Conservation (phyloP, 2,329 filamentous ascomycete genomes). For the Aspergillus tubingensis region DNA sequence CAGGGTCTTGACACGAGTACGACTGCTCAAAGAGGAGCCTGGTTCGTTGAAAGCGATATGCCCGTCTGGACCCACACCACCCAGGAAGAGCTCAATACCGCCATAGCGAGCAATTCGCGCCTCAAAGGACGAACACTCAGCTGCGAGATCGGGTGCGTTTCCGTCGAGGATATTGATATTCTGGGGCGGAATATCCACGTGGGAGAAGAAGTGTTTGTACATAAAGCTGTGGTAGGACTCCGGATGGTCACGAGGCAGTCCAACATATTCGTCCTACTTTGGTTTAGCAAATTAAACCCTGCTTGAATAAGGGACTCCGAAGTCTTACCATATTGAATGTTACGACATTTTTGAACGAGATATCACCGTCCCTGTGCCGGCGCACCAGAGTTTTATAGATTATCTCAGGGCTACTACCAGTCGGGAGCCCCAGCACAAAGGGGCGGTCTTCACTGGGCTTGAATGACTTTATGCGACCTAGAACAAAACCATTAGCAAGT, state of each 20-base stretch:
- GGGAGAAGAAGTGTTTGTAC: conserved; percentile 90
- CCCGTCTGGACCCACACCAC: conserved; percentile 81
- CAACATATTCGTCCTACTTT: conserved; percentile 77
- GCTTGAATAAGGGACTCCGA: not conserved
- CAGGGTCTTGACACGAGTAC: conserved; percentile 82
- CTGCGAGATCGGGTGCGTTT: conserved; percentile 72
- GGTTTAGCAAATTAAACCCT: conserved; percentile 15
- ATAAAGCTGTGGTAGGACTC: conserved; percentile 91
- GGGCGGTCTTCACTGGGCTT: conserved; percentile 70
- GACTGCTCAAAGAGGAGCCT: conserved; percentile 73
- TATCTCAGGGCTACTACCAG: conserved; percentile 75
- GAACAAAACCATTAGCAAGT: not conserved
- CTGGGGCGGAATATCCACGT: conserved; percentile 75
- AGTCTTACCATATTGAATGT: conserved; percentile 82
- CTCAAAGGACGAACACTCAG: conserved; percentile 78
- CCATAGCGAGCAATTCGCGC: conserved; percentile 71
- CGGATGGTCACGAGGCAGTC: conserved; percentile 76
- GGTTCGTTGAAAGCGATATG: conserved; percentile 93
- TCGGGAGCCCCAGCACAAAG: conserved; percentile 81
- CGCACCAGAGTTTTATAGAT: conserved; percentile 75
- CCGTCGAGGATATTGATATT: conserved; percentile 86
- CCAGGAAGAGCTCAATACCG: conserved; percentile 83
- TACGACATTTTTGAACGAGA: conserved; percentile 85
- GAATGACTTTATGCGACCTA: conserved; percentile 76
- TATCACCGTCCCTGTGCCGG: conserved; percentile 50